Evolutionary conservation across 1,284 basidiomycete species (phyloP), one percentile per base, ranked within the genome.

Genomic region (Schizophyllum commune): DNA sequence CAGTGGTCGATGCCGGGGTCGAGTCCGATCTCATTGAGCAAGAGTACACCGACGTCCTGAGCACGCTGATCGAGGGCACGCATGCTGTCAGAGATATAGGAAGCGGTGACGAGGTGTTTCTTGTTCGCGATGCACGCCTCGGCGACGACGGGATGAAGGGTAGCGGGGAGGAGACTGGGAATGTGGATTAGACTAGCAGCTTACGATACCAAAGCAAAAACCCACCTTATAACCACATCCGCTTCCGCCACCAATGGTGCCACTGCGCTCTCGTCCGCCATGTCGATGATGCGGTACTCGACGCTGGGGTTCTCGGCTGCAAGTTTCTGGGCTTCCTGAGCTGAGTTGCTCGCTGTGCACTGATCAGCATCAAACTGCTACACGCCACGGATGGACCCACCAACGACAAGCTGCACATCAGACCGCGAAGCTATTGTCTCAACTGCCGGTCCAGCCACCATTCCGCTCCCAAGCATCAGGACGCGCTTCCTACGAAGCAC

Each of bases 1-100:
- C 91, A 89, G 70, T 97, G 95, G 74, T 98, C 96, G 65, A 98
- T 91, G n/a, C 95, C 95, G 0, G 95, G 95, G 73, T 98, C 96
- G 0, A 98, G 78, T 1, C 95, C 95, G 56, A 97, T 94, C 75
- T 98, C 96, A 68, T 95, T 96, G 55, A 98, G 80, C 0, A 98
- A 77, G 0, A 96, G 76, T 17, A 97, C 84, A 55, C 85, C 83
- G 0, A 84, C 81, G 4, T 80, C 73, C 55, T 80, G 66, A 0
- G 95, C 94, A 2, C 91, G 73, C 6, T 80, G 68, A 69, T 95
- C 79, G 13, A 98, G 74, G 1, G 75, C 77, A 19, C 78, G 77
- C 91, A 98, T 97, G 20, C 83, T 85, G 0, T 85, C 83, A 0
- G 92, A 94, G 65, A 93, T 89, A 71, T 98, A 98, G 1, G 93